Conservation (phyloP, 805 yeast species). For the Candida corydali region DNA sequence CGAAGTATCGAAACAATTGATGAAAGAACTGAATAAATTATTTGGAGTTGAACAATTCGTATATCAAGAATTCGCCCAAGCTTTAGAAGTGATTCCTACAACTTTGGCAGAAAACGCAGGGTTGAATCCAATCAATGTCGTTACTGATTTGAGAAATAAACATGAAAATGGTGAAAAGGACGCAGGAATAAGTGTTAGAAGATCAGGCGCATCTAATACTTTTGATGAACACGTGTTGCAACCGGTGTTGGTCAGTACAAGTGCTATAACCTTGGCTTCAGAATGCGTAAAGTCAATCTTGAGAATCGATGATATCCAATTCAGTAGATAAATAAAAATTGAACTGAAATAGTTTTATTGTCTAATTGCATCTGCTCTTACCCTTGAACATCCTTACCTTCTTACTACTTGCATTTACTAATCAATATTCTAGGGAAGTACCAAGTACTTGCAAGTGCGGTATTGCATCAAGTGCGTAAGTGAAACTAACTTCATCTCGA, state of each 20-base stretch:
- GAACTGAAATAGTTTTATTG: no score
- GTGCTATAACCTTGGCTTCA: slow-evolving; percentile 91
- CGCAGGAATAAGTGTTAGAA: slow-evolving; percentile 94
- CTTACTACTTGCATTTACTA: no score
- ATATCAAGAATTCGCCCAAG: slow-evolving; percentile 87
- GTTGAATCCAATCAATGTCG: slow-evolving; percentile 83
- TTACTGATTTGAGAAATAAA: slow-evolving; percentile 84
- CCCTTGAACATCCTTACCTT: no score
- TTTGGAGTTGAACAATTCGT: slow-evolving; percentile 88
- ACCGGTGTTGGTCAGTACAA: slow-evolving; percentile 91
- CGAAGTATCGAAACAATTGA: slow-evolving; percentile 73
- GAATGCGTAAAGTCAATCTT: slow-evolving; percentile 94
- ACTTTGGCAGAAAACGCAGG: slow-evolving; percentile 96
- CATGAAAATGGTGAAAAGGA: slow-evolving; percentile 88
- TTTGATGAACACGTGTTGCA: slow-evolving; percentile 92
- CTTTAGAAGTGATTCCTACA: slow-evolving; percentile 88
- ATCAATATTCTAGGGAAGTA: no score
- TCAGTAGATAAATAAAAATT: slow-evolving; percentile 45
- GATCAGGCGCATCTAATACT: slow-evolving; percentile 89
- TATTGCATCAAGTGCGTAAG: no score
- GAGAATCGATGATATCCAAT: slow-evolving; percentile 95
- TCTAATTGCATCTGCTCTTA: neutral
- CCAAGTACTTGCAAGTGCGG: no score
- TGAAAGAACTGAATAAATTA: slow-evolving; percentile 65
- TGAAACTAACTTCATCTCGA: no score